Percentiles rank a stretch among this genome's conserved stretches.
These are phyloP conservation scores for Rhodotorula glutinis DNA, from an alignment of 1,284 basidiomycete species.

Conservation along the genomic window DNA sequence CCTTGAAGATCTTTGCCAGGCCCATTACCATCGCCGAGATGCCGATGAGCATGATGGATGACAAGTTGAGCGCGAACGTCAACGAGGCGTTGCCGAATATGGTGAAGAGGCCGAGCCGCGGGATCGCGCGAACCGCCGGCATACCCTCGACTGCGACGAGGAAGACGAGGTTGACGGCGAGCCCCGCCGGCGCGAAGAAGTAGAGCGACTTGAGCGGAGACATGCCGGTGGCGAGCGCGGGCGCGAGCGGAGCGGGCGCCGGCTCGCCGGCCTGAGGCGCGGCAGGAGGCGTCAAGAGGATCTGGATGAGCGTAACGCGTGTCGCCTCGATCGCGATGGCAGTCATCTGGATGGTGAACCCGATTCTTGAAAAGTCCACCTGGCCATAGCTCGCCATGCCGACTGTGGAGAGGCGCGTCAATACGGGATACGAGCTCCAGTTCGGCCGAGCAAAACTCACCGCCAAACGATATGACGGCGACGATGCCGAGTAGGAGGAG, in stretches of 20 bases:
- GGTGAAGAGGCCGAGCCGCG: slow-evolving; percentile 22
- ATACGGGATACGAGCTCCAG: too few relatives aligned
- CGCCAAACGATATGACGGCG: slow-evolving; percentile 33
- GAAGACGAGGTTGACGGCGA: slow-evolving; percentile 30
- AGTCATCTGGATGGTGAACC: slow-evolving; percentile 36
- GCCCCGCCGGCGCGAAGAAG: slow-evolving; percentile 35
- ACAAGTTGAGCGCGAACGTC: slow-evolving; percentile 40
- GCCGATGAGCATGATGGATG: slow-evolving; percentile 36
- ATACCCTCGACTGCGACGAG: slow-evolving; percentile 40
- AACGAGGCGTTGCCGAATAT: slow-evolving; percentile 32
- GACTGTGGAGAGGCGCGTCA: slow-evolving; percentile 6
- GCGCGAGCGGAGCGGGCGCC: neutral
- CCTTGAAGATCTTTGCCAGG: slow-evolving; percentile 39
- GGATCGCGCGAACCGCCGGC: slow-evolving; percentile 24
- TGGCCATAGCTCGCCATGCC: slow-evolving; percentile 35
- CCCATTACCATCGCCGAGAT: slow-evolving; percentile 32
- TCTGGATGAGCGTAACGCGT: slow-evolving; percentile 41
- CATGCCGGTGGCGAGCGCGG: slow-evolving; percentile 20
- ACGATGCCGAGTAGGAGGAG: slow-evolving; percentile 31
- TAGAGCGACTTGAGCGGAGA: slow-evolving; percentile 37
- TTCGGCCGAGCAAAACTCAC: too few relatives aligned
- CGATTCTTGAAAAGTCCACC: slow-evolving; percentile 26
- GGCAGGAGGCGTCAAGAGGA: slow-evolving; percentile 26
- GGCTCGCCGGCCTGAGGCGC: neutral
- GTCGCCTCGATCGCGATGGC: slow-evolving; percentile 42